Percentiles rank a stretch among this genome's conserved stretches.
Evolutionary conservation across 2,329 filamentous ascomycete genomes (phyloP).

Genomic region (Curvularia eragrostidis): DNA sequence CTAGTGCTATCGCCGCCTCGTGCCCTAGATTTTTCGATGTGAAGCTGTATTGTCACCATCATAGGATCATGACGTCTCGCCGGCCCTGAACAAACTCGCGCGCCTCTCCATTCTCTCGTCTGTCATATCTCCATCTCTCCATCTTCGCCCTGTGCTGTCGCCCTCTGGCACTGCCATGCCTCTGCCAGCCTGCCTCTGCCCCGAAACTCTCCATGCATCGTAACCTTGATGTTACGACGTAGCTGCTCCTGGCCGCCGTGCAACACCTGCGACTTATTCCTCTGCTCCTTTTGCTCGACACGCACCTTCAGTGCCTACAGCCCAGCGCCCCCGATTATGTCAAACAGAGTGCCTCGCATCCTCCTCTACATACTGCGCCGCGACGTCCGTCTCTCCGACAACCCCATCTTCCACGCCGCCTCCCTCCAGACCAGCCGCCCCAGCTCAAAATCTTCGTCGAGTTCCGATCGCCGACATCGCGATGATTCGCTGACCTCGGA

Average conservation of each 20-base stretch:
- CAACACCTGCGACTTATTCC: slow-evolving; percentile 35
- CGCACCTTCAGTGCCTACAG: slow-evolving; percentile 21
- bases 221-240: slow-evolving; percentile 42
- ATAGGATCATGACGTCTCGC: slow-evolving; percentile 33
- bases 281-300: slow-evolving; percentile 34
- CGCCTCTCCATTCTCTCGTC: no score
- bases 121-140: background rate
- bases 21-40: slow-evolving; percentile 32
- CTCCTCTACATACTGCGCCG: slow-evolving; percentile 75
- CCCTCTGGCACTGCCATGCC: slow-evolving; percentile 31
- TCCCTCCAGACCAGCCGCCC: slow-evolving; percentile 36
- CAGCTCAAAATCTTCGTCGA: slow-evolving; percentile 14
- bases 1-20: slow-evolving; percentile 31
- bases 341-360: slow-evolving; percentile 50
- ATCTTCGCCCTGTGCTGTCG: slow-evolving; percentile 10
- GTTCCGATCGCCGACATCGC: slow-evolving; percentile 46
- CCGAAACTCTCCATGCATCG: slow-evolving; percentile 21
- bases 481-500: slow-evolving; percentile 39
- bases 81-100: no score
- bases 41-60: slow-evolving; percentile 26
- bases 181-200: slow-evolving; percentile 12
- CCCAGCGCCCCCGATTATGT: slow-evolving; percentile 29
- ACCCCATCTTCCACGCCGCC: slow-evolving; percentile 71
- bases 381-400: slow-evolving; percentile 76
- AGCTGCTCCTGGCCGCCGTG: slow-evolving; percentile 41